A percentile compares a stretch with the other conserved stretches of the same genome.
These are phyloP conservation scores for Xylaria scruposa DNA, from an alignment of 495 filamentous ascomycete species.

Conservation along the genomic window DNA sequence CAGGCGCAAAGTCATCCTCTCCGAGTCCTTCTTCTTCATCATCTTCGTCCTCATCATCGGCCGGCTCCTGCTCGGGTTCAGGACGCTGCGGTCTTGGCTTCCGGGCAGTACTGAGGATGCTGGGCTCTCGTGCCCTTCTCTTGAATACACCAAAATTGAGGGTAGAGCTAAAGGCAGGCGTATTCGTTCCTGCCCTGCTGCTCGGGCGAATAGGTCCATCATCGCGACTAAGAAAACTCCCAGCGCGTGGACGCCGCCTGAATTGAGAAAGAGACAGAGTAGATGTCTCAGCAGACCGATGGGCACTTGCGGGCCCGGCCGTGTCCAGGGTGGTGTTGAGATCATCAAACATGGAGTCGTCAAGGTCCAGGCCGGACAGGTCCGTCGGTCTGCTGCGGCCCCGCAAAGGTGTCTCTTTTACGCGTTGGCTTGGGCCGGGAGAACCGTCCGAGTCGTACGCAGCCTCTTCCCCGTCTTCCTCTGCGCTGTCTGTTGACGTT, in stretches of 20 bases:
- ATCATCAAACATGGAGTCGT: conserved; percentile 53
- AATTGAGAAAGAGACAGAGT: conserved; percentile 51
- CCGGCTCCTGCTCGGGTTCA: conserved; percentile 35
- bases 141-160: conserved; percentile 56
- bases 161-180: conserved; percentile 51
- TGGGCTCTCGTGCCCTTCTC: conserved; percentile 53
- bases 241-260: conserved; percentile 51
- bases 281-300: conserved; percentile 54
- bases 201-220: conserved; percentile 55
- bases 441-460: conserved; percentile 26
- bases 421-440: conserved; percentile 41
- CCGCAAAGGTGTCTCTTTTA: conserved; percentile 36
- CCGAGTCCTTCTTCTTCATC: conserved; percentile 22
- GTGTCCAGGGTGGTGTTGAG: conserved; percentile 53
- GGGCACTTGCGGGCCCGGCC: conserved; percentile 36
- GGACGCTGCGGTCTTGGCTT: conserved; percentile 44
- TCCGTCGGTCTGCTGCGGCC: conserved; percentile 43
- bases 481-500: conserved; percentile 40
- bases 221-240: conserved; percentile 53
- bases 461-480: conserved; percentile 13
- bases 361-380: conserved; percentile 53
- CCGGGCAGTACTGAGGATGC: conserved; percentile 53
- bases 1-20: conserved; percentile 50
- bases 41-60: conserved; percentile 34
- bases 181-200: conserved; percentile 51